Evolutionary conservation across 768 basidiomycete genomes (phyloP).

Genomic region (Termitomyces heimii): DNA sequence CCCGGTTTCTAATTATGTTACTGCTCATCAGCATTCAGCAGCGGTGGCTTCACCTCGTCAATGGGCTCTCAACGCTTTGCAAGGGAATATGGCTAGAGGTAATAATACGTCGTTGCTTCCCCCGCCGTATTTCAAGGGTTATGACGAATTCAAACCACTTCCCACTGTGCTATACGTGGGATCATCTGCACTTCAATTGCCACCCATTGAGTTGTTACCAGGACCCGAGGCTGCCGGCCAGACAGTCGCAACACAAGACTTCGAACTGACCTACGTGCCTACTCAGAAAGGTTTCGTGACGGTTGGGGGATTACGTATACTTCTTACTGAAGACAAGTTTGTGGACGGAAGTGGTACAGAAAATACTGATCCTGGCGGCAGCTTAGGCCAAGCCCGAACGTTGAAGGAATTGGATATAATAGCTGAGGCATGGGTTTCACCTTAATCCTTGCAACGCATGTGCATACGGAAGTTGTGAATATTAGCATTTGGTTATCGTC

Average conservation of each 20-base stretch:
- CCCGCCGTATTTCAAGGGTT: slow-evolving; percentile 39
- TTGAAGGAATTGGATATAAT: slow-evolving; percentile 71
- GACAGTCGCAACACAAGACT: slow-evolving; percentile 43
- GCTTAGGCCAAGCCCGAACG: slow-evolving; percentile 32
- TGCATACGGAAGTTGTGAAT: background rate
- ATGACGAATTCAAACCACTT: slow-evolving; percentile 28
- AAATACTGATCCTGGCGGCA: slow-evolving; percentile 11
- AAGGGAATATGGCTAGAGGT: slow-evolving; percentile 8
- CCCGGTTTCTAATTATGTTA: slow-evolving; percentile 44
- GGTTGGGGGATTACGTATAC: slow-evolving; percentile 66
- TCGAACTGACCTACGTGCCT: slow-evolving; percentile 60
- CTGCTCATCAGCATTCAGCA: slow-evolving; percentile 45
- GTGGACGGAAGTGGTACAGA: slow-evolving; percentile 25
- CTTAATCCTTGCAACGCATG: slow-evolving; percentile 8
- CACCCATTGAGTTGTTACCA: slow-evolving; percentile 31
- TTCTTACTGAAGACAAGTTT: slow-evolving; percentile 54
- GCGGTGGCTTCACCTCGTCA: slow-evolving; percentile 38
- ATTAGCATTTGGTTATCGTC: background rate
- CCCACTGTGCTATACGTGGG: slow-evolving; percentile 41
- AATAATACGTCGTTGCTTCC: slow-evolving; percentile 25
- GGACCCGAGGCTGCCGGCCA: slow-evolving; percentile 18
- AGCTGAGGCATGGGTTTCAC: slow-evolving; percentile 62
- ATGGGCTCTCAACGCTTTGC: slow-evolving; percentile 9
- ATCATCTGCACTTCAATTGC: slow-evolving; percentile 42
- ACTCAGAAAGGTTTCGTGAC: slow-evolving; percentile 51